phyloP scores from a whole-genome alignment of 164 flowering plant genomes.

The Macadamia tetraphylla region DNA sequence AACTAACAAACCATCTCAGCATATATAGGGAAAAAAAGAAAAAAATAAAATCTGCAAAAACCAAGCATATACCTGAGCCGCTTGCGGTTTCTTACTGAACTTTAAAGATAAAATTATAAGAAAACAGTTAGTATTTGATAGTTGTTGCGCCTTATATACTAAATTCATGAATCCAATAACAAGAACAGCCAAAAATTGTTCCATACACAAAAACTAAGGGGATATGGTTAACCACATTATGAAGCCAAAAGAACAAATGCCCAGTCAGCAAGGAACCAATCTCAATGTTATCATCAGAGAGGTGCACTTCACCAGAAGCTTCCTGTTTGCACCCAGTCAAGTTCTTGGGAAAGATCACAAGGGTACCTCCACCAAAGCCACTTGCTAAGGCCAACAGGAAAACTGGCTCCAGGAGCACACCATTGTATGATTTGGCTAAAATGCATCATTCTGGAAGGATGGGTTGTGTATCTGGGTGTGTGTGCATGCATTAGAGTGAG shows the following conservation, averaged over 20 bases:
- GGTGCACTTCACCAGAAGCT: slow-evolving; percentile 16
- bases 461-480: no score
- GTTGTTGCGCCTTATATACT: no score
- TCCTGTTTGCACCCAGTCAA: slow-evolving; percentile 12
- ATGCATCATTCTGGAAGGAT: slow-evolving; percentile 20
- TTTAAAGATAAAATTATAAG: slow-evolving; percentile 13
- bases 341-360: slow-evolving; percentile 14
- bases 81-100: slow-evolving; percentile 62
- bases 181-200: no score
- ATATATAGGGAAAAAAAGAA: background rate
- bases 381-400: slow-evolving; percentile 1
- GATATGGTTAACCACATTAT: no score
- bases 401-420: slow-evolving; percentile 22
- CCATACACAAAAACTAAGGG: no score
- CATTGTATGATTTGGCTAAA: slow-evolving; percentile 29
- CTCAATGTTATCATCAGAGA: slow-evolving; percentile 22
- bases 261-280: slow-evolving; percentile 23
- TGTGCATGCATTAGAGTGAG: no score
- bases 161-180: no score
- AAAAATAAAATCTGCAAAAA: background rate
- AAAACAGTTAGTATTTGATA: no score
- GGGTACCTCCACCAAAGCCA: slow-evolving; percentile 9
- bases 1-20: background rate
- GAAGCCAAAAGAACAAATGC: no score
- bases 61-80: slow-evolving; percentile 36